A percentile compares a stretch with the other conserved stretches of the same genome.
phyloP scores from a whole-genome alignment of 2,329 filamentous ascomycete species.

The Juglanconis juglandina region DNA sequence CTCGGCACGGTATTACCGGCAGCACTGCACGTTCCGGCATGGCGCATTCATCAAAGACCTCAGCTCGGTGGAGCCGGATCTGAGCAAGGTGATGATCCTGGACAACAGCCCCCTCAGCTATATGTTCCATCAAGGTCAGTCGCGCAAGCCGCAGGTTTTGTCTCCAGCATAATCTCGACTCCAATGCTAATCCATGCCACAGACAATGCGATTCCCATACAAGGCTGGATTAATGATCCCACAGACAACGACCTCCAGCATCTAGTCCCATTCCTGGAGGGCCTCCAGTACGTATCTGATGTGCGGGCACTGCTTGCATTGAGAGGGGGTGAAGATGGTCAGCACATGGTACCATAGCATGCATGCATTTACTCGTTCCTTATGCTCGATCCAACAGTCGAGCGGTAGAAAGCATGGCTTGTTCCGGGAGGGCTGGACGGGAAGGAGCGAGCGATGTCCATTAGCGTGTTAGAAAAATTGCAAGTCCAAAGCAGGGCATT shows the following conservation, averaged over 20 bases:
- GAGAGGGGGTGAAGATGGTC: conserved; percentile 77
- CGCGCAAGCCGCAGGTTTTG: too few species aligned
- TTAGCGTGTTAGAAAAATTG: not conserved
- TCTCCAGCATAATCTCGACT: not conserved
- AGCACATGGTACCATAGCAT: conserved; percentile 45
- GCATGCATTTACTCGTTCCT: not conserved
- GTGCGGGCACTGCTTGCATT: conserved; percentile 86
- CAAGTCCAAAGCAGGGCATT: not conserved
- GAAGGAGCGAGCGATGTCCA: not conserved
- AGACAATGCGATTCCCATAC: conserved; percentile 99
- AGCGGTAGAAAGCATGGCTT: conserved; percentile 3
- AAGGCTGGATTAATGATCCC: conserved; percentile 98
- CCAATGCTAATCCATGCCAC: conserved; percentile 20
- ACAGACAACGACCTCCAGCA: conserved; percentile 95
- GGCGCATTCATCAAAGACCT: conserved; percentile 98
- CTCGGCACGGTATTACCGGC: conserved; percentile 86
- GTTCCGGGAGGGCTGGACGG: not conserved
- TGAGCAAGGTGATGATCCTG: conserved; percentile 98
- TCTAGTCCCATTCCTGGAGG: conserved; percentile 87
- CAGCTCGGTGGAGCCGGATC: conserved; percentile 89
- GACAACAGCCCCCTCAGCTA: conserved; percentile 98
- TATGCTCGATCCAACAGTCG: not conserved
- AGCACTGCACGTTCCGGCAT: conserved; percentile 94
- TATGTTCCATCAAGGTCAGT: conserved; percentile 92
- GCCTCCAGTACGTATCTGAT: conserved; percentile 93